Evolutionary conservation across 108 stramenopile genomes (phyloP), one percentile per base, ranked within the genome.

Genomic region (Bacterosira constricta): DNA sequence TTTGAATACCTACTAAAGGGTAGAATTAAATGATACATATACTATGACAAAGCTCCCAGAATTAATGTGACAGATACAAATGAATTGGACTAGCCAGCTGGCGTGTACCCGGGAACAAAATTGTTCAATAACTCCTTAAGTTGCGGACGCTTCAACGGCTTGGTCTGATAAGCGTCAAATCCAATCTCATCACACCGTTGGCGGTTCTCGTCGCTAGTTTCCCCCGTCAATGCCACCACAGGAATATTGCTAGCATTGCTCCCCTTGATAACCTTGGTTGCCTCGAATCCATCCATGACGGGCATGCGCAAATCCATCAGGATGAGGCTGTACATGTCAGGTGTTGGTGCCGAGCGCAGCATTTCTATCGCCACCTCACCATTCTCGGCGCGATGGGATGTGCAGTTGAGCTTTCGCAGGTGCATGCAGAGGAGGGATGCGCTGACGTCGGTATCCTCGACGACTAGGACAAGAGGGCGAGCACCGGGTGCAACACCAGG

Each of bases 221-320:
- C 84, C 3, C 80, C 80, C 0, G 84, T 80, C 25, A 85, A 42
- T 0, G 84, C 84, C 0, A 85, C 66, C 9, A 85, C 69, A 9
- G 83, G 83, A 35, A 77, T 79, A 17, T 67, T 69, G 36, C 69
- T 46, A 30, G 52, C 63, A 45, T 56, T 49, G 13, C 56, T 58
- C 18, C 55, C 57, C 45, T 73, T 69, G 47, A 88, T 85, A 2
- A 60, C 39, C 32, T 46, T 67, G 34, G 82, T 86, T 10, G 86
- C 86, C 51, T 84, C 76, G 35, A 72, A 79, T 1, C 92, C 92
- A 67, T 89, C 86, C 83, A 90, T 83, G 2, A 90, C 81, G 0
- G 89, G 89, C 89, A 93, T 90, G 12, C 74, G 50, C 25, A 89
- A 36, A 67, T 92, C 91, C 91, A 92, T 92, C 34, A 92, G 58